These are phyloP conservation scores for Aureobasidium sp. DNA, from an alignment of 2,329 filamentous ascomycete genomes.

Conservation along the genomic window DNA sequence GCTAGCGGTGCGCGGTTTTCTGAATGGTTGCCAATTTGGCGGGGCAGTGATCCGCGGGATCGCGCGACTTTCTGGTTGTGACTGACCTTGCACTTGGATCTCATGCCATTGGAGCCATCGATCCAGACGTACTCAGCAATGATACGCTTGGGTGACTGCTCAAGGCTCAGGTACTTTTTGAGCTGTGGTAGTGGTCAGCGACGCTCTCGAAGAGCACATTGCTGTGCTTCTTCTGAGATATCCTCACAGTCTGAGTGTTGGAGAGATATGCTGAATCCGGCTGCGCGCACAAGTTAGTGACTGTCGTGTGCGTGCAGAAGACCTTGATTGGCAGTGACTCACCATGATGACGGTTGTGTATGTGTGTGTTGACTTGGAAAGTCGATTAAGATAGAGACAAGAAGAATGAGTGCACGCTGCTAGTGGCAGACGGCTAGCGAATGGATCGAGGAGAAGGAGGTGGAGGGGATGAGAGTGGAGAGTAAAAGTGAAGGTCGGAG, in stretches of 20 bases:
- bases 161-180: constrained; percentile 83
- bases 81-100: constrained; percentile 94
- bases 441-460: background rate
- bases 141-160: constrained; percentile 54
- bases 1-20: constrained; percentile 4
- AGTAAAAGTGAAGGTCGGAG: constrained; percentile 8
- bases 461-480: background rate
- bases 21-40: background rate
- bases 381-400: constrained; percentile 12
- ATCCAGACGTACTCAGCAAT: constrained; percentile 99
- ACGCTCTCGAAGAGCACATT: constrained; percentile 13
- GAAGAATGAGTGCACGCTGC: constrained; percentile 11
- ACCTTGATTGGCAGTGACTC: constrained; percentile 4
- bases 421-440: background rate
- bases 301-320: background rate
- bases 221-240: constrained; percentile 14
- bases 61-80: constrained; percentile 11
- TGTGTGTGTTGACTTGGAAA: constrained; percentile 17
- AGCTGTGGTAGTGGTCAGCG: constrained; percentile 50
- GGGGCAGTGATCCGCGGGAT: background rate
- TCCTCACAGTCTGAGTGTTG: constrained; percentile 43
- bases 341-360: constrained; percentile 20
- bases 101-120: constrained; percentile 71
- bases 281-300: constrained; percentile 21
- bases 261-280: constrained; percentile 38